These are phyloP conservation scores for Penicillium diatomitis DNA, from an alignment of 495 filamentous ascomycete genomes.

Conservation along the genomic window DNA sequence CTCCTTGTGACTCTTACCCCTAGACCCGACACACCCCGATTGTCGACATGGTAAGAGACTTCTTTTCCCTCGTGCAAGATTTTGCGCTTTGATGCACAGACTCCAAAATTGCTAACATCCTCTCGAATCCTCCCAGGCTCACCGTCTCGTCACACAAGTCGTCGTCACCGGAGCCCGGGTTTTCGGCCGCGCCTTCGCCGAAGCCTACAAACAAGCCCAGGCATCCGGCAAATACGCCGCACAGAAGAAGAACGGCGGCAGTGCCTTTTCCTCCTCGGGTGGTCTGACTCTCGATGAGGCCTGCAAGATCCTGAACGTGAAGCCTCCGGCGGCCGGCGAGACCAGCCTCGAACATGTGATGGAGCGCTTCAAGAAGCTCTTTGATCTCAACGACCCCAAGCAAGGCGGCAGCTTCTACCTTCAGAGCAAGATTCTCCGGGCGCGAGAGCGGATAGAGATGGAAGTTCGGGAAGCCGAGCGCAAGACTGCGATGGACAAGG, in stretches of 20 bases:
- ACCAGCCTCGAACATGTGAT: conserved; percentile 66
- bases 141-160: conserved; percentile 90
- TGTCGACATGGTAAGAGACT: conserved; percentile 22
- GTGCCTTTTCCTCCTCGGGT: conserved; percentile 49
- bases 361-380: conserved; percentile 87
- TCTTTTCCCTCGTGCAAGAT: too few relatives aligned
- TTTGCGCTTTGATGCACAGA: background rate
- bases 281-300: conserved; percentile 84
- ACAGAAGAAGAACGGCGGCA: conserved; percentile 38
- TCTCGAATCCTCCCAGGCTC: conserved; percentile 52
- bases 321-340: conserved; percentile 71
- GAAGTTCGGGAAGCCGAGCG: conserved; percentile 50
- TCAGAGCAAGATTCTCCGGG: conserved; percentile 90
- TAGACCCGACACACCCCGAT: conserved; percentile 4
- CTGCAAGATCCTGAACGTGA: conserved; percentile 95
- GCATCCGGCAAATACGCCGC: conserved; percentile 75
- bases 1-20: conserved; percentile 21
- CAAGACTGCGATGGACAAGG: conserved; percentile 47
- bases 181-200: conserved; percentile 82
- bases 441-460: conserved; percentile 83
- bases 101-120: background rate
- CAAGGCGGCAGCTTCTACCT: conserved; percentile 97
- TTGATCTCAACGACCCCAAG: conserved; percentile 86
- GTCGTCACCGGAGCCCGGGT: conserved; percentile 83
- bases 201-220: conserved; percentile 85